Conservation (phyloP, 345 rosid genomes). For the Camelina hispida region DNA sequence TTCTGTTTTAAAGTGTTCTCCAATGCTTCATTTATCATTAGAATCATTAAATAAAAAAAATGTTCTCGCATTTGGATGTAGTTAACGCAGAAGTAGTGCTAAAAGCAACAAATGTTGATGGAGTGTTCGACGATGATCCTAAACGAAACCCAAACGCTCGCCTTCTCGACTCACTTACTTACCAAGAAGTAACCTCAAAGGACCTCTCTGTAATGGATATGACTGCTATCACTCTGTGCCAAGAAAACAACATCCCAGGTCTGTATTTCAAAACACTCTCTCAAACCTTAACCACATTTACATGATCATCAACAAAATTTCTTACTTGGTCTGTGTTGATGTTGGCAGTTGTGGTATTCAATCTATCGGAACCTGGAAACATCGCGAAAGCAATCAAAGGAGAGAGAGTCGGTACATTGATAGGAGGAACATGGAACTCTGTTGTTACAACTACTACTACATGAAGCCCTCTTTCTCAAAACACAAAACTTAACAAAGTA, state of each 20-base stretch:
- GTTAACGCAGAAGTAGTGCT: constrained; percentile 94
- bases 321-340: constrained; percentile 1
- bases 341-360: constrained; percentile 87
- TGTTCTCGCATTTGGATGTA: constrained; percentile 35
- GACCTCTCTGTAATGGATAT: constrained; percentile 97
- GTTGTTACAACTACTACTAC: constrained; percentile 38
- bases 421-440: constrained; percentile 65
- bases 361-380: constrained; percentile 80
- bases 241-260: constrained; percentile 98
- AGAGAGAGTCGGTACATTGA: constrained; percentile 84
- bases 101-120: constrained; percentile 95
- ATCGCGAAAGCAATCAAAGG: constrained; percentile 88
- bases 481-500: too few species aligned
- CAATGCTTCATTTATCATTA: neutral
- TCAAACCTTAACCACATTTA: neutral
- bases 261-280: constrained; percentile 4
- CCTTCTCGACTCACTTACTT: constrained; percentile 75
- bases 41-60: neutral
- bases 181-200: constrained; percentile 84
- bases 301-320: neutral
- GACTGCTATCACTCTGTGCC: constrained; percentile 96
- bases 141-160: constrained; percentile 77
- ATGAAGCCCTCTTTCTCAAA: constrained; percentile 31
- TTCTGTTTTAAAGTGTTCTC: neutral
- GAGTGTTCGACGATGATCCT: constrained; percentile 90